Percentiles rank a stretch among this genome's conserved stretches.
Evolutionary conservation across 345 rosid genomes (phyloP).

Genomic region (Euphorbia peplus): DNA sequence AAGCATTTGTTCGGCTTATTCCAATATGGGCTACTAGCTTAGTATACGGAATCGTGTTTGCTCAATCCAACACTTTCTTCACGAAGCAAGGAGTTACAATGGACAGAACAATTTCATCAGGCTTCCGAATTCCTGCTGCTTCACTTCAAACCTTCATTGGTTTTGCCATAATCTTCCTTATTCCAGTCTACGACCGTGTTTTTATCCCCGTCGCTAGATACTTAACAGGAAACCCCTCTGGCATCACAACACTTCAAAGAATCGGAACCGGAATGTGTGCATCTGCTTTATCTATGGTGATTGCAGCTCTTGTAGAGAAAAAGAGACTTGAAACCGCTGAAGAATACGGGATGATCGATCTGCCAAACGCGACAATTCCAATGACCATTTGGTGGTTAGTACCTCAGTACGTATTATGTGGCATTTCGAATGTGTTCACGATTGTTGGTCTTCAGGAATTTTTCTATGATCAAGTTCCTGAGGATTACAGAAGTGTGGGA

Average conservation of each 20-base stretch:
- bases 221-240: conserved; percentile 13
- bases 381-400: conserved; percentile 23
- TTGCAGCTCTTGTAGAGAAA: conserved; percentile 17
- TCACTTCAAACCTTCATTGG: conserved; percentile 20
- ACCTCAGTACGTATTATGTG: conserved; percentile 18
- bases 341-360: conserved; percentile 8
- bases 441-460: conserved; percentile 23
- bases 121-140: conserved; percentile 20
- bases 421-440: conserved; percentile 17
- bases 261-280: conserved; percentile 20
- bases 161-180: conserved; percentile 6
- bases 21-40: conserved; percentile 20
- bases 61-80: conserved; percentile 22
- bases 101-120: conserved; percentile 15
- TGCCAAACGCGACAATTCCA: conserved; percentile 5
- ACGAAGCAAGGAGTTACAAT: conserved; percentile 22
- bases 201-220: conserved; percentile 7
- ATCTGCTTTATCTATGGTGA: conserved; percentile 14
- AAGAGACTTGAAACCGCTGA: conserved; percentile 18
- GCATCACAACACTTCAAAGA: conserved; percentile 21
- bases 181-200: conserved; percentile 16
- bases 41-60: conserved; percentile 17
- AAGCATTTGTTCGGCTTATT: conserved; percentile 18
- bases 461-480: conserved; percentile 17
- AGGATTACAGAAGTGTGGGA: conserved; percentile 19